Evolutionary conservation across 345 rosid genomes (phyloP).

Genomic region (Clausena lansium): DNA sequence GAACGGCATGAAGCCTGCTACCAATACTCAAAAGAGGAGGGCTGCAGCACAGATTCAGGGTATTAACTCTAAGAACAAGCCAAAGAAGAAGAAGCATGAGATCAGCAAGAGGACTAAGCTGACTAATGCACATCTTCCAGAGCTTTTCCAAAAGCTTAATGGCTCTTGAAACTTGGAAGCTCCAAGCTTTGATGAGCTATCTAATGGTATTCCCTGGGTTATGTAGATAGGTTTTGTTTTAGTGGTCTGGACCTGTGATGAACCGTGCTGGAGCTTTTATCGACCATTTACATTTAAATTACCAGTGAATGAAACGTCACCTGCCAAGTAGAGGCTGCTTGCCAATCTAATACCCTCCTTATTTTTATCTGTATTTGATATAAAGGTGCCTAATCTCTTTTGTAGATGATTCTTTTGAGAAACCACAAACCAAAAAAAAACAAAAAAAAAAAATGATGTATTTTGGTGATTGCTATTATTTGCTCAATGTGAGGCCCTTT

Average conservation of each 20-base stretch:
- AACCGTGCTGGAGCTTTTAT: background rate
- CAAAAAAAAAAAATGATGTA: background rate
- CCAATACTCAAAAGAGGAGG: conserved; percentile 71
- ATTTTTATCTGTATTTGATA: background rate
- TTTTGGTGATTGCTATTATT: background rate
- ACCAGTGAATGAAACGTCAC: background rate
- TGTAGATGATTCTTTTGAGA: background rate
- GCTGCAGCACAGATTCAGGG: conserved; percentile 71
- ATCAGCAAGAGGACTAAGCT: conserved; percentile 83
- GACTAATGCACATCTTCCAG: conserved; percentile 79
- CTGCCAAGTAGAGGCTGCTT: background rate
- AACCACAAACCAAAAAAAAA: background rate
- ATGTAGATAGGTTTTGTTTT: background rate
- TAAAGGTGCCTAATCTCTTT: background rate
- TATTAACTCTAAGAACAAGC: conserved; percentile 46
- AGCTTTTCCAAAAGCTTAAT: conserved; percentile 50
- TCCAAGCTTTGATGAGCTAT: background rate
- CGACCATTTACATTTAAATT: background rate
- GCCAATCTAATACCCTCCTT: background rate
- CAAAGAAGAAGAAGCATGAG: conserved; percentile 71
- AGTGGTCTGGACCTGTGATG: background rate
- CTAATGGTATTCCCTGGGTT: background rate
- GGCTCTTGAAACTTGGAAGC: conserved; percentile 10
- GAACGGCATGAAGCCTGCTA: conserved; percentile 79
- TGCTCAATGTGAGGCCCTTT: background rate